Evolutionary conservation across 2,329 filamentous ascomycete species (phyloP).

Genomic region (Diaporthe citri): DNA sequence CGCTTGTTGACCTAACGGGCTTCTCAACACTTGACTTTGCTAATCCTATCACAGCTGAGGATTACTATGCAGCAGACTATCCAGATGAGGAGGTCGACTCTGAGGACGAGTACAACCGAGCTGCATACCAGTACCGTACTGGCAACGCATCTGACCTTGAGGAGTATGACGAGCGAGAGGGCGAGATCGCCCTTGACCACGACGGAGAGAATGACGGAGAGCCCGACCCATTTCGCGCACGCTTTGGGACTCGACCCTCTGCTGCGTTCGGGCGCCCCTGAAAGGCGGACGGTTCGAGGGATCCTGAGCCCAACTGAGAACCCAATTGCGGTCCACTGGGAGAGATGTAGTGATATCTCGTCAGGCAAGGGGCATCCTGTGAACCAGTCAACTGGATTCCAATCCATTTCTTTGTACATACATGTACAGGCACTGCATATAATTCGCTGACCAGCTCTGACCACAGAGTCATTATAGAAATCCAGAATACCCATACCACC

Average conservation of each 20-base stretch:
- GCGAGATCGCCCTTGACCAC: slow-evolving; percentile 48
- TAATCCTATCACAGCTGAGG: slow-evolving; percentile 69
- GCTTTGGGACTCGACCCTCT: slow-evolving; percentile 43
- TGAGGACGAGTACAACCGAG: slow-evolving; percentile 73
- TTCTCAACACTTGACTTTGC: slow-evolving; percentile 18
- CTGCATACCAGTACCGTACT: slow-evolving; percentile 67
- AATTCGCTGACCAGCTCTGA: slow-evolving; percentile 22
- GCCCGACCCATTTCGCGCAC: slow-evolving; percentile 22
- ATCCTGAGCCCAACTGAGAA: not conserved
- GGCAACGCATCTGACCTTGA: slow-evolving; percentile 67
- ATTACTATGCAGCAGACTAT: slow-evolving; percentile 84
- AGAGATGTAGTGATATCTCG: too few species aligned
- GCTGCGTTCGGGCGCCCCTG: slow-evolving; percentile 38
- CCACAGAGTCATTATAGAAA: slow-evolving; percentile 15
- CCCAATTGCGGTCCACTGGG: too few species aligned
- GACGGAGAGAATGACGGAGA: slow-evolving; percentile 46
- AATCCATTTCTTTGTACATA: slow-evolving; percentile 8
- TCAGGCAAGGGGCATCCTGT: not conserved
- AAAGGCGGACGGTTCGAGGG: not conserved
- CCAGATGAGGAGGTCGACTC: slow-evolving; percentile 83
- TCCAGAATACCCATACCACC: slow-evolving; percentile 15
- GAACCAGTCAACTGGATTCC: not conserved
- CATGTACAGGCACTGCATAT: slow-evolving; percentile 20
- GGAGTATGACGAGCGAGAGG: slow-evolving; percentile 61
- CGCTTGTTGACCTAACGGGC: not conserved